phyloP scores from a whole-genome alignment of 345 rosid genomes.

The Balakata baccata region DNA sequence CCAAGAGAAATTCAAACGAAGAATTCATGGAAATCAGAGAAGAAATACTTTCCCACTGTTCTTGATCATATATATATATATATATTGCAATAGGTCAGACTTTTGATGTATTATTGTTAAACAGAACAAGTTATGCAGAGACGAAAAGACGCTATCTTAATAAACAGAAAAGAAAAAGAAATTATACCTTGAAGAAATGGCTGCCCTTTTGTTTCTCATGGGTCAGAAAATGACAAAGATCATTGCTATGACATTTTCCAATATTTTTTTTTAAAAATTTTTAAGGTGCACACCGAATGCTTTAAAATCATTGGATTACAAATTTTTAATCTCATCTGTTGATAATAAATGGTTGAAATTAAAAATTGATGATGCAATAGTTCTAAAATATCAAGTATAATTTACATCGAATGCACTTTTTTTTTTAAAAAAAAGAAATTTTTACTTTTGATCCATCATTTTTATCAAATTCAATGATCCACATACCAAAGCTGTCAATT shows the following conservation, averaged over 20 bases:
- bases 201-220: background rate
- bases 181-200: background rate
- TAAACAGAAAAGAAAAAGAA: background rate
- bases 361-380: no score
- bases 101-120: background rate
- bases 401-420: no score
- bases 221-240: slow-evolving; percentile 15
- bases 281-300: no score
- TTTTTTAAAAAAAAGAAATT: background rate
- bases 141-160: background rate
- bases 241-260: slow-evolving; percentile 1
- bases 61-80: background rate
- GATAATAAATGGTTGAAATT: no score
- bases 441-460: background rate
- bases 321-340: no score
- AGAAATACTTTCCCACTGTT: background rate
- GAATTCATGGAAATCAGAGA: background rate
- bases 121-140: background rate
- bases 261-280: background rate
- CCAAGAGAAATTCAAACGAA: background rate
- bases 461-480: background rate
- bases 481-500: slow-evolving; percentile 7
- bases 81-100: background rate
- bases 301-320: no score
- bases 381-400: no score